phyloP scores from a whole-genome alignment of 768 basidiomycete species.

The Holtermannia corniformis region DNA sequence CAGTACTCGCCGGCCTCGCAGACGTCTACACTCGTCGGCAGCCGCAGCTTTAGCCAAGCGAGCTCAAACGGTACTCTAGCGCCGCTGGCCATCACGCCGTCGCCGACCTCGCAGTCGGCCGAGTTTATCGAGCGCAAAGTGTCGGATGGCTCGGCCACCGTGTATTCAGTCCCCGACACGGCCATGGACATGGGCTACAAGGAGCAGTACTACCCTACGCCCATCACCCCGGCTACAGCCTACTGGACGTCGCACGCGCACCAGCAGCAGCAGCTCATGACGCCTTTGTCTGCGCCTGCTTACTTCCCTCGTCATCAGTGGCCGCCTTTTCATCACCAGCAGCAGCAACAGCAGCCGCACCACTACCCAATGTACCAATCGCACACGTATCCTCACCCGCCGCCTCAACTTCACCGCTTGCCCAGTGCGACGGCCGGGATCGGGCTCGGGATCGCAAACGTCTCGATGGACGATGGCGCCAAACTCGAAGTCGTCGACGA shows the following conservation, averaged over 20 bases:
- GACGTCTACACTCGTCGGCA: neutral
- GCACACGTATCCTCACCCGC: neutral
- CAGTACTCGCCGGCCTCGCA: neutral
- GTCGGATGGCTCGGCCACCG: neutral
- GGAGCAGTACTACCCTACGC: neutral
- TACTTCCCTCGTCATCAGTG: too few relatives aligned
- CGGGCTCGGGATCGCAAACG: conserved; percentile 31
- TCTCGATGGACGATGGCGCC: conserved; percentile 16
- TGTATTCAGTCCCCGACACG: too few relatives aligned
- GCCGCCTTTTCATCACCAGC: too few relatives aligned
- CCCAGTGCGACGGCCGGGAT: neutral
- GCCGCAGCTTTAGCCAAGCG: neutral
- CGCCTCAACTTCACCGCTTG: neutral
- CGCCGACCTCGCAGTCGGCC: too few relatives aligned
- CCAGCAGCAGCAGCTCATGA: too few relatives aligned
- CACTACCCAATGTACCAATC: too few relatives aligned
- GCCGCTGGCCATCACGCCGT: neutral
- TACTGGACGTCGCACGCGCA: too few relatives aligned
- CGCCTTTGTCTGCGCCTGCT: too few relatives aligned
- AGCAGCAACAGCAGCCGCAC: too few relatives aligned
- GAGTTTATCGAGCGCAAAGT: neutral
- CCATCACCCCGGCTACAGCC: neutral
- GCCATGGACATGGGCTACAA: neutral
- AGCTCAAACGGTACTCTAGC: neutral
- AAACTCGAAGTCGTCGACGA: neutral